These are phyloP conservation scores for Aspergillus unguis DNA, from an alignment of 2,329 filamentous ascomycete species.

Conservation along the genomic window DNA sequence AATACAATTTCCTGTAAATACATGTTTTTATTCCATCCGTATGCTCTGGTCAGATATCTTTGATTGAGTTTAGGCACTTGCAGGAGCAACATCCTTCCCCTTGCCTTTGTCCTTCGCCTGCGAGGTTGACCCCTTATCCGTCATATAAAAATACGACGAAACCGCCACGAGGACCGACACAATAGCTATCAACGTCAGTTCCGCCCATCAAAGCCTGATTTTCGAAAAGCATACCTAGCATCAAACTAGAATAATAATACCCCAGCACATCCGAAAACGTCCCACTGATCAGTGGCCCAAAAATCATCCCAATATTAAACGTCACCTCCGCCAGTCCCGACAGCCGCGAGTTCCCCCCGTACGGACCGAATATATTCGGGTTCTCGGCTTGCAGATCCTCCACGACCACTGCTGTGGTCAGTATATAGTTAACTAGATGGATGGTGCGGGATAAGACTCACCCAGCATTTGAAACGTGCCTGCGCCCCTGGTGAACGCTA, in stretches of 20 bases:
- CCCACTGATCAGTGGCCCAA: constrained; percentile 24
- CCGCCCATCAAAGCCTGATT: neutral
- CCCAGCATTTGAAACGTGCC: constrained; percentile 27
- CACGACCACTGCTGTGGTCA: constrained; percentile 15
- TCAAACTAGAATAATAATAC: constrained; percentile 18
- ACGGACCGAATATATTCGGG: constrained; percentile 24
- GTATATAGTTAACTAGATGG: neutral
- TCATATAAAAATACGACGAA: too few species aligned
- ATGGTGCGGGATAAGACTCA: constrained; percentile 11
- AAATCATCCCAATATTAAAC: constrained; percentile 23
- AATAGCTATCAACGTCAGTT: neutral
- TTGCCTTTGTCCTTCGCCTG: too few species aligned
- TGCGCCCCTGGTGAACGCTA: constrained; percentile 23
- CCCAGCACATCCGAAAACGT: constrained; percentile 17
- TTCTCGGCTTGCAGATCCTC: constrained; percentile 19
- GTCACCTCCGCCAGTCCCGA: constrained; percentile 22
- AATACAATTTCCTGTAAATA: too few species aligned
- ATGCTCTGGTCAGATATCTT: too few species aligned
- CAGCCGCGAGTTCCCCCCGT: constrained; percentile 24
- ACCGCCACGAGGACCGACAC: neutral
- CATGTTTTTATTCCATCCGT: too few species aligned
- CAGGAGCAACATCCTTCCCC: too few species aligned
- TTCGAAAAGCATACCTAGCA: constrained; percentile 12
- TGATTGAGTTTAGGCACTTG: too few species aligned
- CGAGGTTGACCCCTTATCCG: too few species aligned